phyloP scores from a whole-genome alignment of 1,139 yeast genomes.

The Blastobotrys capitulatus region DNA sequence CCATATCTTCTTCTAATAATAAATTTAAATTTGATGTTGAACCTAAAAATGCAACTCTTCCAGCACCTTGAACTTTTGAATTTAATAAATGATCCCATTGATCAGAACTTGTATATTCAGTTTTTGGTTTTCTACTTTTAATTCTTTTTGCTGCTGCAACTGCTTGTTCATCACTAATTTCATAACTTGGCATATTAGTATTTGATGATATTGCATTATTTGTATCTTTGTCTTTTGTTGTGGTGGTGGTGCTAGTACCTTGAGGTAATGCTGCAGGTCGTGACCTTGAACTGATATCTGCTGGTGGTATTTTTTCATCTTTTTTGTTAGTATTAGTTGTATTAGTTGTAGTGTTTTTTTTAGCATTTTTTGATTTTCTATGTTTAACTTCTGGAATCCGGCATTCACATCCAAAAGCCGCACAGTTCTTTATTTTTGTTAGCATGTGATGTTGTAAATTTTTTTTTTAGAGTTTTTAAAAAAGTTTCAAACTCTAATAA shows the following conservation, averaged over 20 bases:
- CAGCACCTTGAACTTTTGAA: slow-evolving; percentile 21
- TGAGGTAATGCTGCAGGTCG: not conserved
- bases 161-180: slow-evolving; percentile 6
- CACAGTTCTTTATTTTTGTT: slow-evolving; percentile 43
- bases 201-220: slow-evolving; percentile 4
- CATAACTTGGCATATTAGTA: slow-evolving; percentile 10
- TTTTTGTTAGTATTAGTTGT: not conserved
- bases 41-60: slow-evolving; percentile 30
- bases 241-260: too few species aligned
- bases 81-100: slow-evolving; percentile 18
- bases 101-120: slow-evolving; percentile 10
- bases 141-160: slow-evolving; percentile 5
- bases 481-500: too few species aligned
- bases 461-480: not conserved
- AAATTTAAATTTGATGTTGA: slow-evolving; percentile 32
- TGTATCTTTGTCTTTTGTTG: not conserved
- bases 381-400: slow-evolving; percentile 47
- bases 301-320: not conserved
- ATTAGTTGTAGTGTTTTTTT: slow-evolving; percentile 1
- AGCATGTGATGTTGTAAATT: not conserved
- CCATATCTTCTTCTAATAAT: slow-evolving; percentile 29
- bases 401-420: slow-evolving; percentile 73
- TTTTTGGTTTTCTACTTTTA: slow-evolving; percentile 8
- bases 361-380: slow-evolving; percentile 10
- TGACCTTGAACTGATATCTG: not conserved